Conservation (phyloP, 176 grass and related monocot genomes). For the Oryza coarctata region DNA sequence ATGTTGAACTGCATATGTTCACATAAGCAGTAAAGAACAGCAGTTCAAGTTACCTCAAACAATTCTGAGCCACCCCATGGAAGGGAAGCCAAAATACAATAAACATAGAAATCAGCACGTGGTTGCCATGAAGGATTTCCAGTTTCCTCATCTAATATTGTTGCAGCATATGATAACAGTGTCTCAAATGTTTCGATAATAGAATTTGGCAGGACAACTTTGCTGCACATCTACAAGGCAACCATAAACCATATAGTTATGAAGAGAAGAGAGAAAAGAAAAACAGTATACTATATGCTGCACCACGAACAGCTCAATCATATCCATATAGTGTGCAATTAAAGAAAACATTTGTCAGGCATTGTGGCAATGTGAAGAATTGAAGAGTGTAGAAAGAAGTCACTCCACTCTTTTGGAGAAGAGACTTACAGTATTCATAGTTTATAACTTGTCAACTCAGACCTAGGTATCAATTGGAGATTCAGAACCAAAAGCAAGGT, state of each 20-base stretch:
- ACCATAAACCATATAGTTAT: constrained; percentile 26
- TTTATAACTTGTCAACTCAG: constrained; percentile 21
- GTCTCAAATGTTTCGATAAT: constrained; percentile 81
- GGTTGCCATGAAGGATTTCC: constrained; percentile 94
- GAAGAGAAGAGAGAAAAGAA: constrained; percentile 18
- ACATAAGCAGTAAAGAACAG: not conserved
- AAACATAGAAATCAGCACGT: constrained; percentile 90
- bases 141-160: constrained; percentile 79
- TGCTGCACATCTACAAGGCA: constrained; percentile 86
- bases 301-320: not conserved
- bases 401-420: constrained; percentile 1
- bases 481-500: constrained; percentile 14
- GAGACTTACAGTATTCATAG: not conserved
- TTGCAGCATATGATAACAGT: constrained; percentile 82
- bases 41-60: constrained; percentile 66
- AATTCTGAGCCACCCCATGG: constrained; percentile 93
- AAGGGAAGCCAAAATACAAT: constrained; percentile 94
- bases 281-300: constrained; percentile 11
- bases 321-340: not conserved
- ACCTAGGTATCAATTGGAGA: constrained; percentile 1
- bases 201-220: constrained; percentile 84
- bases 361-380: not conserved
- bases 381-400: not conserved
- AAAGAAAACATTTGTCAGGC: constrained; percentile 25
- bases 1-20: not conserved